Evolutionary conservation across 352 stramenopile genomes (phyloP).

Genomic region (Chrysophaeum taylorii): DNA sequence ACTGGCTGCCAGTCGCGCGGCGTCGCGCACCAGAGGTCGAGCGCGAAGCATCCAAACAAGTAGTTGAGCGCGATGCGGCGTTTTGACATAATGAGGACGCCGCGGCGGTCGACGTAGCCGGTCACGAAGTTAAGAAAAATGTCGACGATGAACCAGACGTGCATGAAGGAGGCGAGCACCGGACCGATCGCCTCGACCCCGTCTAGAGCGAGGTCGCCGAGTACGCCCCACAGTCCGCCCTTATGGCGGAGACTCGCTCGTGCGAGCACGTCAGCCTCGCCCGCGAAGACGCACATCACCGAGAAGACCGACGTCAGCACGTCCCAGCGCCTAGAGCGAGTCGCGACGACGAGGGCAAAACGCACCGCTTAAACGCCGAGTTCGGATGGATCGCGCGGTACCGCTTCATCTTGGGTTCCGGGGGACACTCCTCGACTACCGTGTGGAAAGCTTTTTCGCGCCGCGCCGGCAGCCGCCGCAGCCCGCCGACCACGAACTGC

Average conservation of each 20-base stretch:
- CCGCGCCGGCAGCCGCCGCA: slow-evolving; percentile 51
- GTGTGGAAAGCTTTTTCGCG: slow-evolving; percentile 57
- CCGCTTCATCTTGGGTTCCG: slow-evolving; percentile 44
- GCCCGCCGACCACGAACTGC: neutral
- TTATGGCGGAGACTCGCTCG: too few species aligned
- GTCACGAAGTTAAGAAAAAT: slow-evolving; percentile 34
- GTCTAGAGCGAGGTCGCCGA: neutral
- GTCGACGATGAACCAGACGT: slow-evolving; percentile 33
- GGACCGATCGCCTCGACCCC: slow-evolving; percentile 32
- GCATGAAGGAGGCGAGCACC: slow-evolving; percentile 11
- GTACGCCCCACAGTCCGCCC: too few species aligned
- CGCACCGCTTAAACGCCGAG: slow-evolving; percentile 6
- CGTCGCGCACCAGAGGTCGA: slow-evolving; percentile 28
- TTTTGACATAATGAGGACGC: slow-evolving; percentile 24
- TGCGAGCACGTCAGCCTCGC: slow-evolving; percentile 28
- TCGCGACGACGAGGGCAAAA: too few species aligned
- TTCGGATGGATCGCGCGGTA: neutral
- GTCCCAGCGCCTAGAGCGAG: slow-evolving; percentile 14
- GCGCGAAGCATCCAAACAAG: slow-evolving; percentile 27
- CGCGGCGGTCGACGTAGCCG: slow-evolving; percentile 28
- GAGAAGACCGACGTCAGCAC: slow-evolving; percentile 37
- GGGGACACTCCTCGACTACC: slow-evolving; percentile 66
- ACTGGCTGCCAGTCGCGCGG: slow-evolving; percentile 30
- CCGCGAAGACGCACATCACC: slow-evolving; percentile 43
- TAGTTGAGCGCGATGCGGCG: slow-evolving; percentile 25